Base-by-base conservation (phyloP, 768 basidiomycete genomes). In the Lactarius sanguifluus region DNA sequence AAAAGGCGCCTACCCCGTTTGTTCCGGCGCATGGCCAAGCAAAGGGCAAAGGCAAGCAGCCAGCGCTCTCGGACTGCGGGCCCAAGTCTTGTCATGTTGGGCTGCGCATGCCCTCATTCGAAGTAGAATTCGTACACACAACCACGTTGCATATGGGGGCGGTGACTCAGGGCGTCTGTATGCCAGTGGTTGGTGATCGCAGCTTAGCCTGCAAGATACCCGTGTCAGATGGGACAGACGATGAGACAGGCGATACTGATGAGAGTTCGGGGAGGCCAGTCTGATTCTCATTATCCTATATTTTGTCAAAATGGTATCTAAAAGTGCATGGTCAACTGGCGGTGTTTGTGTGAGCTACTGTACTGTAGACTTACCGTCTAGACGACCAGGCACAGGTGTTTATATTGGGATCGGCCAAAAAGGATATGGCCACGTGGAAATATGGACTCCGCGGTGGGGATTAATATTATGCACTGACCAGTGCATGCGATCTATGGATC, bases 401-500 rank as follows among this genome's bases (percentile, higher is more conserved):
- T 25, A 13, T 50, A 5, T 50, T 52, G 50, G 13, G 50, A 25
- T 52, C 50, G 25, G n/a, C 23, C 25, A 23, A 23, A 52, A 25
- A 50, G 47, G 12, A 9, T 15, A 36, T 20, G 23, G 28, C 23
- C 62, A 57, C 50, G 50, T 16, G 54, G 13, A n/a, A 43, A 52
- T 64, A 59, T 64, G 40, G 52, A 59, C 63, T 59, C 58, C 57
- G 64, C 50, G 62, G 20, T 23, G 62, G 41, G 55, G 61, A 41
- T 62, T 62, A 1, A 58, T 47, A 25, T 52, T 41, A 20, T 6
- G 52, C 50, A 45, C 40, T 41, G 40, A 41, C 40, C 6, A 10
- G 38, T 40, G 38, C 38, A 40, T 41, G 6, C 40, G 16, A 45
- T 10, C 20, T n/a, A n/a, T 40, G 1, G 20, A 20, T 16, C 41